Base-by-base conservation (phyloP, 108 stramenopile genomes). In the Cylindrotheca closterium region DNA sequence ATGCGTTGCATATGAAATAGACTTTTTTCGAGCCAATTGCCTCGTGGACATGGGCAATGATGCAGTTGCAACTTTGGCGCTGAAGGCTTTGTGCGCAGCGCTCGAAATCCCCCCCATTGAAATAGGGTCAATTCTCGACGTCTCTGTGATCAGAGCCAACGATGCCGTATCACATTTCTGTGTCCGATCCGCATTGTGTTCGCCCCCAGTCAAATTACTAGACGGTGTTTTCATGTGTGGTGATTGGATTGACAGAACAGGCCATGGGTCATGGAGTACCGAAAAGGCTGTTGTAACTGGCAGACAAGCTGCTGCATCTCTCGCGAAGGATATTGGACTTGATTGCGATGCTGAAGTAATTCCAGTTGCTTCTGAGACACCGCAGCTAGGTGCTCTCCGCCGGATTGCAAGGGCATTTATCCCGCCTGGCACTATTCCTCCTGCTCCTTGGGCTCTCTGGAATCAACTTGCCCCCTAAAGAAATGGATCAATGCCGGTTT, bases 261-360 rank as follows among this genome's bases (percentile, higher is more conserved):
- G 91, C 3, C 91, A 92, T 70, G 77, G 86, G 0, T 79, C 77
- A 28, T 89, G 91, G 91, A 79, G 77, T 37, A 92, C 91, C 1
- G 87, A 92, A 59, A 89, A 92, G 61, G 74, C 83, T 21, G 88
- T 92, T 0, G 91, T 92, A 17, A 92, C 91, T 7, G 91, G 82
- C 24, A 71, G 78, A 24, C 91, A 92, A 64, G 91, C 88, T 12
- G 91, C 86, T 17, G 31, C 24, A 34, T 68, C 78, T 2, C 30
- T 92, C 21, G 77, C 82, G 1, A 52, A 32, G 15, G 86, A 89
- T 65, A 85, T 84, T 58, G 70, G 59, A 21, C 32, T 89, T 24
- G 1, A 68, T 51, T 64, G 65, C 33, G 61, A 52, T 12, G 45
- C 51, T 23, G 51, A 37, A n/a, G 77, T 92, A 22, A 85, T 88